A percentile compares a stretch with the other conserved stretches of the same genome.
Evolutionary conservation across 176 grass and related monocot species (phyloP).

Genomic region (Ensete ventricosum): DNA sequence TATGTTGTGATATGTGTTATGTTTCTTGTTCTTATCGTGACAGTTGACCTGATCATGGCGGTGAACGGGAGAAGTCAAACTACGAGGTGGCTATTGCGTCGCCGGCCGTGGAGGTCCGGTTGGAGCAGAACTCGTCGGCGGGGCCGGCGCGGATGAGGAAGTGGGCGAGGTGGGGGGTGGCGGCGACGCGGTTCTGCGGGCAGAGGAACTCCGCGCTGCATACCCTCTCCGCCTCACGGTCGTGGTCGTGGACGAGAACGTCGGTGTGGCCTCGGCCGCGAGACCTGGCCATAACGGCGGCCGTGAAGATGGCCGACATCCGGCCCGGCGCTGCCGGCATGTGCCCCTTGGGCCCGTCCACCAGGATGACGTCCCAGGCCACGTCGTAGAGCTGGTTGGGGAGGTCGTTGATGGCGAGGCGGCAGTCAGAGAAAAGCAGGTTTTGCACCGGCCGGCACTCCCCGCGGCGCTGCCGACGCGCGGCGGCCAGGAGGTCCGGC

Average conservation of each 20-base stretch:
- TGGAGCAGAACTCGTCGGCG: constrained; percentile 49
- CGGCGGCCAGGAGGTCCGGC: constrained; percentile 36
- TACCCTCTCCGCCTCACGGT: constrained; percentile 51
- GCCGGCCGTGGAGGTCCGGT: constrained; percentile 12
- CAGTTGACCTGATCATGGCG: background rate
- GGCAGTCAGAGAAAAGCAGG: constrained; percentile 94
- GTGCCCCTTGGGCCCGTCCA: constrained; percentile 71
- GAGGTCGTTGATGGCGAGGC: constrained; percentile 87
- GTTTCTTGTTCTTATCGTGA: too few species aligned
- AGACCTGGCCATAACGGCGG: constrained; percentile 63
- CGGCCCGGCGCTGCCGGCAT: constrained; percentile 45
- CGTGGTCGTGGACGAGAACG: constrained; percentile 79
- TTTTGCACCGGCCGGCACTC: constrained; percentile 77
- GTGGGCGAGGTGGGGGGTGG: constrained; percentile 41
- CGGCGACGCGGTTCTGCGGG: constrained; percentile 37
- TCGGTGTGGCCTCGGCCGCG: constrained; percentile 33
- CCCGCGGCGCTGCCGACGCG: constrained; percentile 18
- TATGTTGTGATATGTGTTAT: too few species aligned
- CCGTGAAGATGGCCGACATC: constrained; percentile 68
- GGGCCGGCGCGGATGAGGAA: constrained; percentile 41
- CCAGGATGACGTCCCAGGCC: constrained; percentile 58
- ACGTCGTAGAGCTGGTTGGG: constrained; percentile 92
- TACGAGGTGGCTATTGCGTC: background rate
- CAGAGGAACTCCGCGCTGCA: constrained; percentile 70
- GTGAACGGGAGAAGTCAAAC: background rate